Evolutionary conservation across 768 basidiomycete species (phyloP).

Genomic region (Chalciporus sphaerocephalus): DNA sequence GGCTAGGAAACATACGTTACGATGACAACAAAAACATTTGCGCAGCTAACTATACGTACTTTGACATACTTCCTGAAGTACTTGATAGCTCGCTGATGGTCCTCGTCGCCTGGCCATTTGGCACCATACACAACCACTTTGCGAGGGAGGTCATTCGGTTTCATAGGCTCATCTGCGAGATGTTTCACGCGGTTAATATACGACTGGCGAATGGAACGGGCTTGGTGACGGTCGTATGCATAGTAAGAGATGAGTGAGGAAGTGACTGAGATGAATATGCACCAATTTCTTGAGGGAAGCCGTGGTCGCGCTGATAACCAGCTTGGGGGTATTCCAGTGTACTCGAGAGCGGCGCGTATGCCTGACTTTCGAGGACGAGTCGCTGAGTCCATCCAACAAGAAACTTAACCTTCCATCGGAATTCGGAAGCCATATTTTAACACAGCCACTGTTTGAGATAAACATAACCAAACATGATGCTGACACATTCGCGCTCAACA

Average conservation of each 20-base stretch:
- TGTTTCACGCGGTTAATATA: slow-evolving; percentile 79
- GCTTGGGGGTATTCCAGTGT: slow-evolving; percentile 65
- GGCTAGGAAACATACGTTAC: slow-evolving; percentile 51
- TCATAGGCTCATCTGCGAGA: slow-evolving; percentile 65
- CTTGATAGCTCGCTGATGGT: slow-evolving; percentile 74
- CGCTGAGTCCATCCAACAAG: slow-evolving; percentile 2
- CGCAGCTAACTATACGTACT: slow-evolving; percentile 49
- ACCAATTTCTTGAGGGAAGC: slow-evolving; percentile 90
- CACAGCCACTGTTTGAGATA: slow-evolving; percentile 20
- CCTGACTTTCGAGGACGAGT: slow-evolving; percentile 42
- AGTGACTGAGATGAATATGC: slow-evolving; percentile 82
- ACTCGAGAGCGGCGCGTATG: slow-evolving; percentile 55
- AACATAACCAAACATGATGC: slow-evolving; percentile 21
- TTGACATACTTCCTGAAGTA: slow-evolving; percentile 98
- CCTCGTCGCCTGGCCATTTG: slow-evolving; percentile 95
- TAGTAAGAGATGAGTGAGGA: slow-evolving; percentile 68
- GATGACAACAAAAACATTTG: not conserved
- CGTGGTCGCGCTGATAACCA: slow-evolving; percentile 83
- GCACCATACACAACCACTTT: slow-evolving; percentile 83
- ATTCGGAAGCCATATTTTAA: slow-evolving; percentile 16
- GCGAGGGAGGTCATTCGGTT: slow-evolving; percentile 61
- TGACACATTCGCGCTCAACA: slow-evolving; percentile 14
- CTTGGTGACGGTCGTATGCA: slow-evolving; percentile 82
- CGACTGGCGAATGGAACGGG: slow-evolving; percentile 67
- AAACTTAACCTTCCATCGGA: slow-evolving; percentile 10